Evolutionary conservation across 768 basidiomycete species (phyloP), one percentile per base, ranked within the genome.

Genomic region (Lyophyllum decastes): DNA sequence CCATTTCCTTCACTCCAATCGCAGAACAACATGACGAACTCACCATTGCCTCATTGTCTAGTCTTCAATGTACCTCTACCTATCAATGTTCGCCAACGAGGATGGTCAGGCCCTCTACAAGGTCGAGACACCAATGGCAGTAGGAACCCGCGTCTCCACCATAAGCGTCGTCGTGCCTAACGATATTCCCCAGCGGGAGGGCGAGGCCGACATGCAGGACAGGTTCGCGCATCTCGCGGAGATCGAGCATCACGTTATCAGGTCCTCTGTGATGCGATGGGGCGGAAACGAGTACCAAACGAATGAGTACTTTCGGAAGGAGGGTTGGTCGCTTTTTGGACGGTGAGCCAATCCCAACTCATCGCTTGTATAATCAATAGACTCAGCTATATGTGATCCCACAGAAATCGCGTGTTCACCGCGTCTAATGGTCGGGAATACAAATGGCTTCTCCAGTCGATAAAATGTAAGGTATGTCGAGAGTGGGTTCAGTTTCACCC

Each of bases 191-290:
- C 26, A 22, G n/a, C 19, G 10, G n/a, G 46, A 44, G 1, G 51
- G 35, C 12, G 40, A 35, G 2, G 35, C 52, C 7, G 50, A 54
- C 12, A 59, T 61, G 61, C 52, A 50, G n/a, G 58, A 61, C 16
- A 61, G 25, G 33, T 61, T 61, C 25, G 57, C 25, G 14, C 41
- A 55, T 50, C 38, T 63, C 1, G 64, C 54, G 22, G 24, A 57
- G 30, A 48, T 62, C 43, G 52, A 61, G 34, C 47, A 55, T 30
- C 58, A 53, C 33, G 0, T 21, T 4, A 25, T 61, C 7, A 34
- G 27, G n/a, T 67, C 73, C 0, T 68, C 73, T 4, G 67, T 58
- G 26, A 61, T 78, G 33, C 65, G 64, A 1, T 69, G 73, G 30
- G 58, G 66, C 5, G 73, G 66, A 2, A 43, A 57, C 14, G 68